These are phyloP conservation scores for Graphilbum ipis-grandicollis DNA, from an alignment of 2,329 filamentous ascomycete genomes.

Conservation along the genomic window DNA sequence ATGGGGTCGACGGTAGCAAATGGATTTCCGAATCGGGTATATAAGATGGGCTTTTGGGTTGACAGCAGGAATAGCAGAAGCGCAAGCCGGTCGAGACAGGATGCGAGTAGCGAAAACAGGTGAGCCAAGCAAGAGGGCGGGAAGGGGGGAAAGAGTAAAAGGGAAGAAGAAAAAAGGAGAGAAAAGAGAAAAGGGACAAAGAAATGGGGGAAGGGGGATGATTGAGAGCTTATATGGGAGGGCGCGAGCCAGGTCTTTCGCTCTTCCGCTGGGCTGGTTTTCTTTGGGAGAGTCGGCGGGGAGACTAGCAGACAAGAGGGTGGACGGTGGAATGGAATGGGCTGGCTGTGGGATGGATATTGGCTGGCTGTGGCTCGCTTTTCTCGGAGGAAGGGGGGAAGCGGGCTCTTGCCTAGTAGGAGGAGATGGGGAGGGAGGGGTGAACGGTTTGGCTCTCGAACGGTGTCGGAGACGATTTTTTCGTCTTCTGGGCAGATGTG, in stretches of 20 bases:
- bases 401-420: background rate
- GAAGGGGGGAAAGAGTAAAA: constrained; percentile 1
- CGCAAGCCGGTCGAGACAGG: constrained; percentile 10
- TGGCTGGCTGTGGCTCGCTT: background rate
- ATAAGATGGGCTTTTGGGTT: constrained; percentile 2
- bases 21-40: constrained; percentile 10
- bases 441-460: constrained; percentile 4
- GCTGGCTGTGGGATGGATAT: background rate
- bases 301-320: too few species aligned
- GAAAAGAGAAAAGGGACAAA: constrained; percentile 2
- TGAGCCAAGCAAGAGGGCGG: constrained; percentile 1
- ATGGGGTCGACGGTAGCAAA: too few species aligned
- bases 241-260: background rate
- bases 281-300: background rate
- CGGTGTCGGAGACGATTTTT: constrained; percentile 8
- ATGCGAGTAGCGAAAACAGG: constrained; percentile 7
- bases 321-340: too few species aligned
- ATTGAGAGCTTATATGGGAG: constrained; percentile 7
- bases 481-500: background rate
- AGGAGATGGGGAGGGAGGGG: constrained; percentile 1
- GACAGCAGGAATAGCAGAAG: constrained; percentile 8
- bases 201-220: constrained; percentile 2
- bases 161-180: constrained; percentile 3
- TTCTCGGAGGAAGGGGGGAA: too few species aligned
- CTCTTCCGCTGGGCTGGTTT: background rate